phyloP scores from a whole-genome alignment of 208 protist genomes.

The Crithidia expoeki region DNA sequence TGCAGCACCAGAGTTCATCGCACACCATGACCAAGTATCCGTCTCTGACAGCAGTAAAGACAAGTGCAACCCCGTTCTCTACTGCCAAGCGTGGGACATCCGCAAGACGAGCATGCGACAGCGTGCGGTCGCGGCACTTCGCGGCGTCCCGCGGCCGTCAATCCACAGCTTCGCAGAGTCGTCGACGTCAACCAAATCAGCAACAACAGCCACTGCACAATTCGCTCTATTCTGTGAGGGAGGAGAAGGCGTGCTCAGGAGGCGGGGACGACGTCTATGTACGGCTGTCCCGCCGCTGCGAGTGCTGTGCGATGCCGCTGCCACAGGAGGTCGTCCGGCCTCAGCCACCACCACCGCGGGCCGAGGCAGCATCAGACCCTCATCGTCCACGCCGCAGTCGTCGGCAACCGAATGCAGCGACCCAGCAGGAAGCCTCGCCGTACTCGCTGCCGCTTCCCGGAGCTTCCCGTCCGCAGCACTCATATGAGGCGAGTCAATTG shows the following conservation, averaged over 20 bases:
- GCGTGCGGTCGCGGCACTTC: not conserved
- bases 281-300: constrained; percentile 4
- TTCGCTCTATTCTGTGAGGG: not conserved
- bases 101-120: not conserved
- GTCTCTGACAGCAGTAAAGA: not conserved
- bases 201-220: not conserved
- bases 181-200: not conserved
- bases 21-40: not conserved
- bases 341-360: constrained; percentile 10
- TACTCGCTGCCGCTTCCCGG: not conserved
- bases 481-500: too few relatives aligned
- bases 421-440: not conserved
- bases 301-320: constrained; percentile 15
- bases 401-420: not conserved
- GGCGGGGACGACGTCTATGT: not conserved
- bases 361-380: too few relatives aligned
- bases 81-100: not conserved
- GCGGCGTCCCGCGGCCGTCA: not conserved
- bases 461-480: too few relatives aligned
- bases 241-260: not conserved
- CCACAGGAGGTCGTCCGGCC: not conserved
- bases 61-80: too few relatives aligned
- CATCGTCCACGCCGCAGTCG: not conserved
- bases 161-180: not conserved
- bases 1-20: constrained; percentile 10